phyloP scores from a whole-genome alignment of 2,329 filamentous ascomycete genomes.

The Aspergillus ibericus region DNA sequence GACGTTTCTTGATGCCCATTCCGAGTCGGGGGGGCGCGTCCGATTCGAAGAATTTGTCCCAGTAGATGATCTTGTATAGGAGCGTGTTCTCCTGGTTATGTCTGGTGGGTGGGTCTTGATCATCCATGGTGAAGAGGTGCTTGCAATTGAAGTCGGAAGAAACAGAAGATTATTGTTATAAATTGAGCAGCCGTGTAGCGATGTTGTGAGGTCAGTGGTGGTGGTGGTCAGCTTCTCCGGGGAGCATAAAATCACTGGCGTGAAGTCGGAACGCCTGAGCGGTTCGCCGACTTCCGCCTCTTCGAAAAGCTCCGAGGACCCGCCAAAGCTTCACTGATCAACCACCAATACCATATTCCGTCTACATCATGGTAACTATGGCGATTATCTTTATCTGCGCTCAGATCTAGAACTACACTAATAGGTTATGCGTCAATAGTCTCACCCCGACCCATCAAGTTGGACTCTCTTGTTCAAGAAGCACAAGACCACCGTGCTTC shows the following conservation, averaged over 20 bases:
- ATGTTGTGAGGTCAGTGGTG: not conserved
- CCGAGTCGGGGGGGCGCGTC: constrained; percentile 52
- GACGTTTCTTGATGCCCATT: constrained; percentile 63
- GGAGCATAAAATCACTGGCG: not conserved
- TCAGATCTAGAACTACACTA: not conserved
- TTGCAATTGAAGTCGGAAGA: not conserved
- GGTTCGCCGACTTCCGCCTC: constrained; percentile 6
- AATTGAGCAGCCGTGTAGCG: not conserved
- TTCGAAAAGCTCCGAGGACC: constrained; percentile 13
- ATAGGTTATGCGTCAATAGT: constrained; percentile 10
- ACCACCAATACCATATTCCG: constrained; percentile 14
- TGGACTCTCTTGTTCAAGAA: constrained; percentile 72
- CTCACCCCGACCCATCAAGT: constrained; percentile 46
- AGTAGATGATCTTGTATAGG: constrained; percentile 33
- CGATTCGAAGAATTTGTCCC: constrained; percentile 41
- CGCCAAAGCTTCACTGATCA: constrained; percentile 14
- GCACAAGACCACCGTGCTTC: constrained; percentile 68
- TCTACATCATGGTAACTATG: constrained; percentile 18
- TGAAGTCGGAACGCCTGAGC: not conserved
- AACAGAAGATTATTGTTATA: not conserved
- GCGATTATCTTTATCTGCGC: not conserved
- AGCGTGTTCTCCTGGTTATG: not conserved
- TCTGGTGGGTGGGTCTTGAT: not conserved
- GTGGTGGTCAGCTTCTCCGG: constrained; percentile 15
- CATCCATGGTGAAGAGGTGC: not conserved